These are phyloP conservation scores for Plasmodium sp. DNA, from an alignment of 169 alveolate species.

Conservation along the genomic window DNA sequence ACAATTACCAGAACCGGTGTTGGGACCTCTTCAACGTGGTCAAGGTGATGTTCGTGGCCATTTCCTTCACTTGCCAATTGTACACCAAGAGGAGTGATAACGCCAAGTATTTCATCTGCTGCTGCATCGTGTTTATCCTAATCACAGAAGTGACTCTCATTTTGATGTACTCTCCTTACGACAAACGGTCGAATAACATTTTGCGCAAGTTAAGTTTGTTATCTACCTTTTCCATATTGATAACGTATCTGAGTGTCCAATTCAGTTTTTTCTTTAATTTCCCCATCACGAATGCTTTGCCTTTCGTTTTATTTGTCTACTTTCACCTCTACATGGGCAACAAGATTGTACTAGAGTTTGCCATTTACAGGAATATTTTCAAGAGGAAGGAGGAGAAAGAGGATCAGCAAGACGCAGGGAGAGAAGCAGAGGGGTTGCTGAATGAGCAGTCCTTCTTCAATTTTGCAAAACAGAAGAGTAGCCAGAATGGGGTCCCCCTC, in stretches of 20 bases:
- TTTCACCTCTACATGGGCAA: constrained; percentile 39
- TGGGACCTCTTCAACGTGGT: constrained; percentile 53
- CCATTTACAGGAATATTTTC: constrained; percentile 41
- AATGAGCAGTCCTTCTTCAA: constrained; percentile 23
- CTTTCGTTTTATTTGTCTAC: constrained; percentile 24
- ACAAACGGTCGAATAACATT: constrained; percentile 64
- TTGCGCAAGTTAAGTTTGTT: constrained; percentile 32
- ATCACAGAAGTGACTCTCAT: constrained; percentile 38
- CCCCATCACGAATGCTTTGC: constrained; percentile 7
- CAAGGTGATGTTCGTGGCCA: constrained; percentile 27
- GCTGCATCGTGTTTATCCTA: constrained; percentile 29
- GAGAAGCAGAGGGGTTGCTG: constrained; percentile 7
- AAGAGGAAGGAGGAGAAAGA: background rate
- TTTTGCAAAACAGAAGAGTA: background rate
- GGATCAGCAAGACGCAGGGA: background rate
- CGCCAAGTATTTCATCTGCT: constrained; percentile 66
- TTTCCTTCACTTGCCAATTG: constrained; percentile 41
- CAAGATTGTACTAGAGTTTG: constrained; percentile 65
- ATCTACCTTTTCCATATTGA: constrained; percentile 41
- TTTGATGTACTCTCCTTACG: constrained; percentile 67
- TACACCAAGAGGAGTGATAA: constrained; percentile 27
- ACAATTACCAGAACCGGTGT: constrained; percentile 70
- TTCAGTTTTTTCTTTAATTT: constrained; percentile 38
- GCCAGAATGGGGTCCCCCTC: background rate
- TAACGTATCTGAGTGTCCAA: constrained; percentile 36